Evolutionary conservation across 768 basidiomycete species (phyloP).

Genomic region (Boletales sp.): DNA sequence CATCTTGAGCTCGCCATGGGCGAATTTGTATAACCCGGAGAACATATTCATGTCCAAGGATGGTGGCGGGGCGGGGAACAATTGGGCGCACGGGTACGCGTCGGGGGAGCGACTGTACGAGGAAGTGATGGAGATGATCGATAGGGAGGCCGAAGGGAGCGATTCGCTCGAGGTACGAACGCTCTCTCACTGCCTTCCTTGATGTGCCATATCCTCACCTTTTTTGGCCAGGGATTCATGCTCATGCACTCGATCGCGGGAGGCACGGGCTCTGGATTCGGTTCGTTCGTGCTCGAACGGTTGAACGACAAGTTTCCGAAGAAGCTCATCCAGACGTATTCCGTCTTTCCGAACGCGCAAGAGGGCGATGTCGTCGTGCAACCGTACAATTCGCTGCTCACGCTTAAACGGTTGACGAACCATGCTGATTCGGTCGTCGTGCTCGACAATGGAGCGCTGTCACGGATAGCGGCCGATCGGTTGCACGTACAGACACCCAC

Average conservation of each 20-base stretch:
- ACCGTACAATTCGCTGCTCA: slow-evolving; percentile 93
- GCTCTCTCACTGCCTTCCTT: too few relatives aligned
- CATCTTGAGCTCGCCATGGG: slow-evolving; percentile 85
- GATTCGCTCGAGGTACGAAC: slow-evolving; percentile 85
- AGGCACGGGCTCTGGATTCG: slow-evolving; percentile 96
- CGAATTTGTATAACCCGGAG: slow-evolving; percentile 90
- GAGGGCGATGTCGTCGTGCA: slow-evolving; percentile 98
- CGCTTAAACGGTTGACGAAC: slow-evolving; percentile 90
- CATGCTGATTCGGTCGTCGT: slow-evolving; percentile 98
- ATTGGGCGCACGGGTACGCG: slow-evolving; percentile 95
- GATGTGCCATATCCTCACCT: too few relatives aligned
- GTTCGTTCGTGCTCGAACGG: slow-evolving; percentile 96
- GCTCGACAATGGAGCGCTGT: slow-evolving; percentile 91
- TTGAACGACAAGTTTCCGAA: slow-evolving; percentile 98
- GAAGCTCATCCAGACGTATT: slow-evolving; percentile 98
- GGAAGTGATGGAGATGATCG: slow-evolving; percentile 98
- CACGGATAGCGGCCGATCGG: slow-evolving; percentile 90
- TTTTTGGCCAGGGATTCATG: slow-evolving; percentile 82
- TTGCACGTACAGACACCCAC: slow-evolving; percentile 83
- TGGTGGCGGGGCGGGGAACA: slow-evolving; percentile 98
- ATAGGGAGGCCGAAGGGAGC: slow-evolving; percentile 95
- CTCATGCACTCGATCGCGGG: slow-evolving; percentile 98
- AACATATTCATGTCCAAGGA: slow-evolving; percentile 96
- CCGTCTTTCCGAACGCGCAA: slow-evolving; percentile 92
- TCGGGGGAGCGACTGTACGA: slow-evolving; percentile 91